Base-by-base conservation (phyloP, 208 protist species). In the Angomonas deanei region DNA sequence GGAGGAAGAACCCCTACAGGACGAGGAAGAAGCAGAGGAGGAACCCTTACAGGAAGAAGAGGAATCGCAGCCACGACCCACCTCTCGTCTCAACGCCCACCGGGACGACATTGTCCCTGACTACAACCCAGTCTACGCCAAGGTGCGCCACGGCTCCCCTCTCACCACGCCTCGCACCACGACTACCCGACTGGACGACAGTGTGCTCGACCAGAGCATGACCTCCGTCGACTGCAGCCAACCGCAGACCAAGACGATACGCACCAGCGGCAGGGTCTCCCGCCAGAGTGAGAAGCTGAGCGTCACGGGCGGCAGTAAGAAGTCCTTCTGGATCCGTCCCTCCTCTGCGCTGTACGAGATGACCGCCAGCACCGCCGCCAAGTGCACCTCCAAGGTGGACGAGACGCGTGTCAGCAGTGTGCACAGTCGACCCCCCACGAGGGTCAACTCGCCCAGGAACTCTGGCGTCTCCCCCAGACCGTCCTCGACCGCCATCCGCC, bases 341-440 rank as follows among this genome's bases (percentile, higher is more conserved):
- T 61, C 66, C 26, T 78, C 69, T n/a, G 76, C 80, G 23, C 64
- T 79, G 55, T 86, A 81, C 58, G 80, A 76, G 56, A 80, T 78
- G 80, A 86, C 80, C 19, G 74, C 72, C 13, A 86, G 80, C 68
- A 86, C 82, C 47, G 75, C 72, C 5, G 80, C 80, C 4, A 86
- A 86, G 59, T 76, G 76, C 49, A 74, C 66, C 24, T 66, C 74
- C 36, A 30, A 64, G 38, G 48, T 31, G 31, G 61, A 57, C 31
- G 30, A 36, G 5, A 54, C 68, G 8, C 54, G 59, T 54, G 48
- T 31, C 4, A 36, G n/a, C 48, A 23, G n/a, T 26, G 32, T 17
- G n/a, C 63, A 8, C 23, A 26, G 55, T 32, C n/a, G 63, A n/a
- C 24, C 24, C 21, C 5, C n/a, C 47, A 53, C 47, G 5, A 27